These are phyloP conservation scores for Neurospora sp. DNA, from an alignment of 2,329 filamentous ascomycete genomes.

Conservation along the genomic window DNA sequence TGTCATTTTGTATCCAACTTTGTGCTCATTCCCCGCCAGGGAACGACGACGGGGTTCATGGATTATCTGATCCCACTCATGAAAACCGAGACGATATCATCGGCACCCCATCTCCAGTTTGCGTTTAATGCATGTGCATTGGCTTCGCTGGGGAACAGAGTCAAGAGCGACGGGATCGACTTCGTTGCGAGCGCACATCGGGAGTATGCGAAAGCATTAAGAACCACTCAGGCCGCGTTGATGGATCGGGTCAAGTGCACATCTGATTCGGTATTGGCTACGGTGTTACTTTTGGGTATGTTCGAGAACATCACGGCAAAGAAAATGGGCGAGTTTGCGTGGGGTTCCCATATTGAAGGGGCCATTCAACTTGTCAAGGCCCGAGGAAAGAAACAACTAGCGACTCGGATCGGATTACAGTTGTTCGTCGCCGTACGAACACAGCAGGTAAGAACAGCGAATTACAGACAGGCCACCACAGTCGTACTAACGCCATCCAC, in stretches of 20 bases:
- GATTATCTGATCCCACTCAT: constrained; percentile 50
- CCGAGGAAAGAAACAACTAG: constrained; percentile 44
- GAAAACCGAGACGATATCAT: constrained; percentile 26
- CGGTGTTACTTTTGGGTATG: constrained; percentile 48
- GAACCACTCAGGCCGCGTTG: constrained; percentile 41
- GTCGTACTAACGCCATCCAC: constrained; percentile 3
- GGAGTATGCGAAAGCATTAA: constrained; percentile 45
- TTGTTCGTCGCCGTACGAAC: constrained; percentile 51
- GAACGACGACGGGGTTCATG: constrained; percentile 44
- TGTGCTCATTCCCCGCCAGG: constrained; percentile 41
- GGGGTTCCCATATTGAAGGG: constrained; percentile 55
- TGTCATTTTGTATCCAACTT: constrained; percentile 54
- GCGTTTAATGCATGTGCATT: constrained; percentile 52
- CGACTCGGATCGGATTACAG: constrained; percentile 40
- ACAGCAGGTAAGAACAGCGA: constrained; percentile 39
- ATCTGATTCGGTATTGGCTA: constrained; percentile 47
- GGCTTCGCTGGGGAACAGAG: constrained; percentile 45
- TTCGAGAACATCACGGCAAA: constrained; percentile 49
- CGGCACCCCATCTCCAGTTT: constrained; percentile 38
- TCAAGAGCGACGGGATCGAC: constrained; percentile 22
- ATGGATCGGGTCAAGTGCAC: constrained; percentile 37
- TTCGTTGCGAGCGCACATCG: constrained; percentile 33
- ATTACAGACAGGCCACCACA: not conserved
- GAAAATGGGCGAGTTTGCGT: constrained; percentile 44
- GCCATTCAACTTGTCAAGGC: constrained; percentile 51